Percentiles rank a stretch among this genome's conserved stretches.
Conservation (phyloP, 2,329 filamentous ascomycete species). For the Fusarium sp. region DNA sequence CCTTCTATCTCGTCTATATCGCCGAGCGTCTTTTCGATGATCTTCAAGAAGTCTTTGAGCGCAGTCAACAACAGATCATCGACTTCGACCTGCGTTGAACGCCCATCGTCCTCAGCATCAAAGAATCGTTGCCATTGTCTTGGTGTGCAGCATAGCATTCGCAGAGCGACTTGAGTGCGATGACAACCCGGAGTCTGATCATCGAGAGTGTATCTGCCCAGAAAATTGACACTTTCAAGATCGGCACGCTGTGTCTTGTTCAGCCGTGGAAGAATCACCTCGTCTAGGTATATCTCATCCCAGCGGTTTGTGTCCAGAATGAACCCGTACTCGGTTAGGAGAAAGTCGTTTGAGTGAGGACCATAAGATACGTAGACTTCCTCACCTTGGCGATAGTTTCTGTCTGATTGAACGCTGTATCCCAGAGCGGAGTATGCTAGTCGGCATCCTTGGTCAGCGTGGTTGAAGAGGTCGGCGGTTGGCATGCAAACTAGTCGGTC, state of each 20-base stretch:
- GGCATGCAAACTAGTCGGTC: constrained; percentile 79
- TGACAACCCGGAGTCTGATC: constrained; percentile 60
- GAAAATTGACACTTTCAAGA: constrained; percentile 61
- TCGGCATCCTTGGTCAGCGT: constrained; percentile 63
- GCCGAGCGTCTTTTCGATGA: constrained; percentile 50
- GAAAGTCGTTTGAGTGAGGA: constrained; percentile 77
- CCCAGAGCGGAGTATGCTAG: constrained; percentile 64
- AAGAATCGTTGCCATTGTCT: constrained; percentile 57
- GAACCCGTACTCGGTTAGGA: constrained; percentile 77
- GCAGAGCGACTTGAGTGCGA: constrained; percentile 66
- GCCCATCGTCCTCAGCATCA: constrained; percentile 60
- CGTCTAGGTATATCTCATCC: constrained; percentile 65
- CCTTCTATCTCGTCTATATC: constrained; percentile 51
- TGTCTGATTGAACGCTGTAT: constrained; percentile 67
- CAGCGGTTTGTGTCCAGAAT: constrained; percentile 62
- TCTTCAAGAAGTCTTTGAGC: constrained; percentile 55
- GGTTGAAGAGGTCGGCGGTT: constrained; percentile 80
- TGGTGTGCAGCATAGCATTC: constrained; percentile 54
- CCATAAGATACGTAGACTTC: constrained; percentile 80
- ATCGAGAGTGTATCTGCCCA: constrained; percentile 63
- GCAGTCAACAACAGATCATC: constrained; percentile 54
- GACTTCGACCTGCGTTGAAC: constrained; percentile 60
- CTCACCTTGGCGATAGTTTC: constrained; percentile 67
- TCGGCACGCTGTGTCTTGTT: constrained; percentile 54
- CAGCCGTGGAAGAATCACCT: constrained; percentile 59